phyloP scores from a whole-genome alignment of 2,329 filamentous ascomycete species.

The Trichoderma gracile region DNA sequence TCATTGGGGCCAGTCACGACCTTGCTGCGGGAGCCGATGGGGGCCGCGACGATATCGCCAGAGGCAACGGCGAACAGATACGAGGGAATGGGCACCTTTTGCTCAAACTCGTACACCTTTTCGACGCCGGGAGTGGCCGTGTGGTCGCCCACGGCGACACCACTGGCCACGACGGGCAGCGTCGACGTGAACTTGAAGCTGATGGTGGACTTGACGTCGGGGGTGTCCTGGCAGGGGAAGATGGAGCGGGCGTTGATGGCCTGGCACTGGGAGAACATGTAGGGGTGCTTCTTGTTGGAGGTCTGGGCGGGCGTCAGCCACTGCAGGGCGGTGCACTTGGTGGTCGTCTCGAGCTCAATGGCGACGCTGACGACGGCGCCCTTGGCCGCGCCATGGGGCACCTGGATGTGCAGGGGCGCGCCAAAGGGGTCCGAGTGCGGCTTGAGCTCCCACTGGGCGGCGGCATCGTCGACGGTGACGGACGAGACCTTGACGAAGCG shows the following conservation, averaged over 20 bases:
- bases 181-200: slow-evolving; percentile 84
- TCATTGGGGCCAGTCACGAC: slow-evolving; percentile 90
- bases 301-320: slow-evolving; percentile 95
- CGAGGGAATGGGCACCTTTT: slow-evolving; percentile 87
- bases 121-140: slow-evolving; percentile 48
- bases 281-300: slow-evolving; percentile 91
- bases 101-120: slow-evolving; percentile 80
- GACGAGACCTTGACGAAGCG: slow-evolving; percentile 73
- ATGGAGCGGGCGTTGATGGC: slow-evolving; percentile 92
- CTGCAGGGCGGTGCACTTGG: slow-evolving; percentile 86
- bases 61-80: slow-evolving; percentile 93
- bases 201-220: slow-evolving; percentile 95
- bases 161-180: slow-evolving; percentile 88
- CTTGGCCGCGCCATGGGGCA: slow-evolving; percentile 56
- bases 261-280: slow-evolving; percentile 98
- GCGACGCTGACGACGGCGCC: slow-evolving; percentile 56
- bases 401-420: slow-evolving; percentile 65
- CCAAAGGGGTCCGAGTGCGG: slow-evolving; percentile 73
- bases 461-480: slow-evolving; percentile 67
- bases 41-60: slow-evolving; percentile 81
- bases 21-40: slow-evolving; percentile 79
- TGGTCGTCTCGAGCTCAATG: slow-evolving; percentile 78
- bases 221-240: slow-evolving; percentile 96
- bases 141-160: slow-evolving; percentile 58
- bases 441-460: slow-evolving; percentile 68